A percentile compares a stretch with the other conserved stretches of the same genome.
Conservation (phyloP, 352 stramenopile species). For the Globisporangium parvum region DNA sequence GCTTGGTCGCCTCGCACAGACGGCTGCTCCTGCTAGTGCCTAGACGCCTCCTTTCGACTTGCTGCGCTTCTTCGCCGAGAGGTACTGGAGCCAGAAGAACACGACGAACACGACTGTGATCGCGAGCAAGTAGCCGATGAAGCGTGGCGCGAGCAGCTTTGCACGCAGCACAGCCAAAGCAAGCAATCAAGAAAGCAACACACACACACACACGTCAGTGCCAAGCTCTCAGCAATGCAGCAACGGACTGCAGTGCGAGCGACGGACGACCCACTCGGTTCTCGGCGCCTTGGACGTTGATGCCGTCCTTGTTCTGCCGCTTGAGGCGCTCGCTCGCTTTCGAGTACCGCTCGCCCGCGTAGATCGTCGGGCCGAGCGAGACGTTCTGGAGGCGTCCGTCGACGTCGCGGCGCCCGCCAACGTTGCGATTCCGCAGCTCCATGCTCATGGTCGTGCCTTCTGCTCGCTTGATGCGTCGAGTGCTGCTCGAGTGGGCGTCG, state of each 20-base stretch:
- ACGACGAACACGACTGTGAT: constrained; percentile 43
- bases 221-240: too few species aligned
- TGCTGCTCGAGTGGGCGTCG: too few species aligned
- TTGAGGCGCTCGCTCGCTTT: constrained; percentile 82
- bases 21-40: neutral
- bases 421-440: constrained; percentile 56
- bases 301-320: constrained; percentile 49
- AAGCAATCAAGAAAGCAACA: neutral
- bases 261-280: constrained; percentile 24
- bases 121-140: constrained; percentile 55
- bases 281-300: constrained; percentile 31
- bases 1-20: neutral
- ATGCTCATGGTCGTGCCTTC: constrained; percentile 19
- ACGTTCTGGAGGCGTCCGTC: constrained; percentile 38
- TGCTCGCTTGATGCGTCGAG: neutral
- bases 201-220: too few species aligned
- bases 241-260: neutral
- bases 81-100: constrained; percentile 55
- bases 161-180: neutral
- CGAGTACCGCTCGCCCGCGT: constrained; percentile 73
- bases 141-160: constrained; percentile 54
- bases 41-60: constrained; percentile 7
- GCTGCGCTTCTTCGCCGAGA: constrained; percentile 26
- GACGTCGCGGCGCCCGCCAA: constrained; percentile 24
- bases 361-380: constrained; percentile 67